Evolutionary conservation across 2,329 filamentous ascomycete species (phyloP), one percentile per base, ranked within the genome.

Genomic region (Colletotrichum viniferum): DNA sequence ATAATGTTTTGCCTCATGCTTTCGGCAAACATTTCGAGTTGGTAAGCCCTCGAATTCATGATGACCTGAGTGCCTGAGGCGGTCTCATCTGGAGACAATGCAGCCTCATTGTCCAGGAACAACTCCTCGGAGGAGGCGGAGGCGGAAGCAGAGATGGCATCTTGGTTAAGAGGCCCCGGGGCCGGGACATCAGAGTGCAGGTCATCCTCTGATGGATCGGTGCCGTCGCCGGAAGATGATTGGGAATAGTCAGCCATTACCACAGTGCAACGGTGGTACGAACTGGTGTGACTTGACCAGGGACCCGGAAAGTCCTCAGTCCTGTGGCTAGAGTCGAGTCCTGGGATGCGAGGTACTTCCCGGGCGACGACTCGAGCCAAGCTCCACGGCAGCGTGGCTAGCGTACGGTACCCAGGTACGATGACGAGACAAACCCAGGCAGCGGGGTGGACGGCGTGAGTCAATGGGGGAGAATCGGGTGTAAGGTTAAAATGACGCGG

Each of bases 11-110:
- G 85, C 76, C 89, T 88, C 79, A 94, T 85, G 79, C 93, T 95
- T 79, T 90, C 89, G 74, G 93, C 88, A 69, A 94, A 87, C 94
- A 96, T 96, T 84, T 96, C 94, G 24, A 90, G 81, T 83, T 96
- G 94, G 79, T 96, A 96, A 2, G 89, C 90, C 62, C 94, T 86
- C 21, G 89, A 82, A 72, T 84, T 82, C 78, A 90, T 86, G 55
- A 82, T 77, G 24, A 73, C 74, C 9, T 78, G 69, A 13, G 30
- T 76, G 71, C 60, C 60, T 71, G 71, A 52, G 26, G 48, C 55
- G 60, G 65, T 16, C 43, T 74, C 71, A 21, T 38, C 60, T 71
- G 32, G 24, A 60, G 63, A 34, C 62, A 28, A 72, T 55, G 69
- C 43, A 32, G 52, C 71, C 71, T 76, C 74, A 63, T 66, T 67